Evolutionary conservation across 2,329 filamentous ascomycete genomes (phyloP).

Genomic region (Thielaviopsis ethacetica): DNA sequence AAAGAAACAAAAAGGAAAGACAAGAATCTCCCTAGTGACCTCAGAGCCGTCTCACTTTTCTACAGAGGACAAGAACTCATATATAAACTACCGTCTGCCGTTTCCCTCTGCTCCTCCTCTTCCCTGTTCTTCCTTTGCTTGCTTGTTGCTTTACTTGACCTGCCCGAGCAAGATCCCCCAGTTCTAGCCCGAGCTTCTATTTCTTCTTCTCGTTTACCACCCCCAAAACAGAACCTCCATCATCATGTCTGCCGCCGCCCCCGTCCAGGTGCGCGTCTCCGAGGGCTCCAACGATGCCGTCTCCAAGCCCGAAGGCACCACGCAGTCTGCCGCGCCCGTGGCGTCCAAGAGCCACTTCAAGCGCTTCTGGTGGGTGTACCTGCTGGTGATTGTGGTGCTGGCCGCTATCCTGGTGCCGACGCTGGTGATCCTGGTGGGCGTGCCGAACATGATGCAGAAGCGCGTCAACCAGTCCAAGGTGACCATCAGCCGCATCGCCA

Average conservation of each 20-base stretch:
- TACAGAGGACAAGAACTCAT: no score
- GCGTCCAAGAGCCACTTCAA: constrained; percentile 31
- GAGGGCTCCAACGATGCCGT: constrained; percentile 14
- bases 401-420: constrained; percentile 39
- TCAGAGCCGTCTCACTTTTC: no score
- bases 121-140: no score
- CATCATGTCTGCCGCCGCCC: neutral
- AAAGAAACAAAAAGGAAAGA: no score
- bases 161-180: no score
- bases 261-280: neutral
- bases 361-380: constrained; percentile 45
- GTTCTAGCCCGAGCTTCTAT: neutral
- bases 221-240: neutral
- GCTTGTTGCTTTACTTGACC: no score
- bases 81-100: no score
- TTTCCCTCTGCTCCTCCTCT: no score
- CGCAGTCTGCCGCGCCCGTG: constrained; percentile 12
- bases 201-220: neutral
- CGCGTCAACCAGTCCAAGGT: constrained; percentile 38
- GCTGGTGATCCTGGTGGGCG: constrained; percentile 37
- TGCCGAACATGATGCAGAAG: constrained; percentile 39
- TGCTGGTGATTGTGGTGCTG: constrained; percentile 32
- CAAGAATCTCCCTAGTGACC: no score
- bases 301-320: constrained; percentile 21
- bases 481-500: constrained; percentile 32